Conservation (phyloP, 148 eudicot species). For the Silene conica region DNA sequence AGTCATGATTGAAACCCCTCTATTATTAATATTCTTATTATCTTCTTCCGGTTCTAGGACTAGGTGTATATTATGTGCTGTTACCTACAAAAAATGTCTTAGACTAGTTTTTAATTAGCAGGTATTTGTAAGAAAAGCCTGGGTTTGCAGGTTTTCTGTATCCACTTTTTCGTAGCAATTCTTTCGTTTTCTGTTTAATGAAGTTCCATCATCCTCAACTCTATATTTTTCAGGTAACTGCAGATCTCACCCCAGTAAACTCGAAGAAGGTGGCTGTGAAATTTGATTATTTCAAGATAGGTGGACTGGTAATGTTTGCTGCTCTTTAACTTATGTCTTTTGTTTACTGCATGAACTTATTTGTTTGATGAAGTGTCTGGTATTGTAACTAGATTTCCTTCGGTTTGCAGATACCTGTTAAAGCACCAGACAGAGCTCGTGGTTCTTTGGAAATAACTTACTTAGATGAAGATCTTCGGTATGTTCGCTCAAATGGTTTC, state of each 20-base stretch:
- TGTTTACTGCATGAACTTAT: background rate
- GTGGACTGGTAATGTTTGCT: conserved; percentile 84
- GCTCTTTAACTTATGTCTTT: background rate
- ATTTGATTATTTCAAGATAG: conserved; percentile 83
- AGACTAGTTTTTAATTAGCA: background rate
- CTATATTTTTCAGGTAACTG: too few species aligned
- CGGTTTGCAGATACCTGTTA: conserved; percentile 71
- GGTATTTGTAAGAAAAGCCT: background rate
- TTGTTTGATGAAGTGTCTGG: background rate
- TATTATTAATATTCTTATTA: too few species aligned
- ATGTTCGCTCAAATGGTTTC: conserved; percentile 13
- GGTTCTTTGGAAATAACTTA: conserved; percentile 84
- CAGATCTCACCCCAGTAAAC: too few species aligned
- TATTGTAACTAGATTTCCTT: background rate
- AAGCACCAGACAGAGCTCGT: conserved; percentile 78
- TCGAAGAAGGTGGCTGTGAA: conserved; percentile 88
- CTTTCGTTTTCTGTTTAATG: background rate
- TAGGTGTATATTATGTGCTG: background rate
- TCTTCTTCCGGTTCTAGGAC: background rate
- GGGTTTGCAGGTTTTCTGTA: background rate
- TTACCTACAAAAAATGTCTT: background rate
- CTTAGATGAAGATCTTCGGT: conserved; percentile 91
- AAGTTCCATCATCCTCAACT: conserved; percentile 3
- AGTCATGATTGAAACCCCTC: too few species aligned
- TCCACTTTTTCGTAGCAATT: background rate